phyloP scores from a whole-genome alignment of 2,329 filamentous ascomycete genomes.

The Gnomoniopsis smithogilvyi region DNA sequence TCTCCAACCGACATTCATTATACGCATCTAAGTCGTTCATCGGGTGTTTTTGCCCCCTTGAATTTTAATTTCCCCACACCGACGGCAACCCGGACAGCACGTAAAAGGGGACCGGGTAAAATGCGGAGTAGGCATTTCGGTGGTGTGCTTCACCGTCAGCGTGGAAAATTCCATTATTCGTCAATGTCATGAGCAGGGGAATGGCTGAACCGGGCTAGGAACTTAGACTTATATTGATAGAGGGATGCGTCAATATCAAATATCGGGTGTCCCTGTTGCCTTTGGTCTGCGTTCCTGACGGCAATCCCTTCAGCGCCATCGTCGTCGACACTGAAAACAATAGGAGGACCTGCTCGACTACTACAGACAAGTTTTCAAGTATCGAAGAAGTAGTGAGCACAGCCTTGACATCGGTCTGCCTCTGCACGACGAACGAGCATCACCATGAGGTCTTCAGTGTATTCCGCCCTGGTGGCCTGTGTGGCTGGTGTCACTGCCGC shows the following conservation, averaged over 20 bases:
- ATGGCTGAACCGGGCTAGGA: neutral
- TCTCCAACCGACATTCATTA: neutral
- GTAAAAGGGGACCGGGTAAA: constrained; percentile 1
- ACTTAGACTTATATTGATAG: no score
- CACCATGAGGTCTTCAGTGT: constrained; percentile 21
- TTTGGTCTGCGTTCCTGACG: no score
- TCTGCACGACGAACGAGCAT: neutral
- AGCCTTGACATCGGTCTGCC: neutral
- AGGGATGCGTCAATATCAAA: no score
- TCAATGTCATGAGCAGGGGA: neutral
- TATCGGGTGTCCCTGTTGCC: no score
- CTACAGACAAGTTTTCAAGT: no score
- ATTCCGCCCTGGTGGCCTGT: constrained; percentile 19
- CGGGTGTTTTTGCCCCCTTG: neutral
- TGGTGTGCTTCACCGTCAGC: constrained; percentile 1
- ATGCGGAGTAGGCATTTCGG: neutral
- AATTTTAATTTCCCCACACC: constrained; percentile 5
- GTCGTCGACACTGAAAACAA: no score
- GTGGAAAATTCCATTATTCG: constrained; percentile 6
- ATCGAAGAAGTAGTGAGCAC: no score
- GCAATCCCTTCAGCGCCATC: no score
- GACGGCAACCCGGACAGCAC: constrained; percentile 1
- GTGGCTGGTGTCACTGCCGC: constrained; percentile 17
- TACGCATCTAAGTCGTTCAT: neutral
- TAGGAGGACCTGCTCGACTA: neutral